Evolutionary conservation across 305 asterid species (phyloP).

Genomic region (Withania somnifera): DNA sequence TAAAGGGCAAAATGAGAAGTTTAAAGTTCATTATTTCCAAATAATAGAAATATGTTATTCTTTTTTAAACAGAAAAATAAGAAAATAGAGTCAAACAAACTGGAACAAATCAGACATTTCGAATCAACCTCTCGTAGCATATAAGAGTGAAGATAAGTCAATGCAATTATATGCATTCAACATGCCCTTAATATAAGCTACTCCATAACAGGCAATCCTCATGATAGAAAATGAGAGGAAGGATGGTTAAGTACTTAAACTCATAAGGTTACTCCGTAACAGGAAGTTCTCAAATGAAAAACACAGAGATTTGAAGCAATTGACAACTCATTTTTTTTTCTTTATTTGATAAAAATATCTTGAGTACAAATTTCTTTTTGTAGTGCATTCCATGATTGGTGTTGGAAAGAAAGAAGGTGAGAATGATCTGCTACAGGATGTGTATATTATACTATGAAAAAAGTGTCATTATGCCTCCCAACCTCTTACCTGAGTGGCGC

Average conservation of each 20-base stretch:
- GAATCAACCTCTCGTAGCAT: no score
- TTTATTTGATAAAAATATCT: not conserved
- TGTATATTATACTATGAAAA: not conserved
- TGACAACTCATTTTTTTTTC: not conserved
- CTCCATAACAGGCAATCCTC: not conserved
- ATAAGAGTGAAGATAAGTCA: not conserved
- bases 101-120: not conserved
- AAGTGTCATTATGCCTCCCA: constrained; percentile 57
- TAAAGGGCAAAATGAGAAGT: not conserved
- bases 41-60: not conserved
- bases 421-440: not conserved
- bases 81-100: not conserved
- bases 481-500: constrained; percentile 70
- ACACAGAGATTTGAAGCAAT: not conserved
- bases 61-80: not conserved
- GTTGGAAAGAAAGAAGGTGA: not conserved
- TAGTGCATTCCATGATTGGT: not conserved
- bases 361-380: not conserved
- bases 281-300: not conserved
- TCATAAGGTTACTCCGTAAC: no score
- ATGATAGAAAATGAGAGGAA: not conserved
- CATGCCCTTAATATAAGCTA: not conserved
- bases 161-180: not conserved
- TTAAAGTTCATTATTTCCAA: not conserved
- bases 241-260: not conserved